phyloP scores from a whole-genome alignment of 2,329 filamentous ascomycete genomes.

The Aspergillus pseudoterreus region DNA sequence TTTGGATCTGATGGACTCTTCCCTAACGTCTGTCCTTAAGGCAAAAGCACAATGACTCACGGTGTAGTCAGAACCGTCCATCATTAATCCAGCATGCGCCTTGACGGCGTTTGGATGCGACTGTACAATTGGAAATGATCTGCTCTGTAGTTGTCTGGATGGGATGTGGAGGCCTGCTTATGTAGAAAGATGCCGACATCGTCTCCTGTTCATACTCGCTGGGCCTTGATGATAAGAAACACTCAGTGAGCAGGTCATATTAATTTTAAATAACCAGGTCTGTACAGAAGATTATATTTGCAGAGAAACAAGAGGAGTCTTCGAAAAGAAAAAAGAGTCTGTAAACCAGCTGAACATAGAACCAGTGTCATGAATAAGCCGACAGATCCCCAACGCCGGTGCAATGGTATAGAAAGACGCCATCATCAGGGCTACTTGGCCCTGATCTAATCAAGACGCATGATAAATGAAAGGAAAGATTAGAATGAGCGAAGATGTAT shows the following conservation, averaged over 20 bases:
- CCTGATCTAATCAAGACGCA: conserved; percentile 1
- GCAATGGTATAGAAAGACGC: conserved; percentile 11
- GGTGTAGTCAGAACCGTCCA: no score
- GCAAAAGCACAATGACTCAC: no score
- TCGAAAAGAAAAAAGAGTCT: not conserved
- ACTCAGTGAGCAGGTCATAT: not conserved
- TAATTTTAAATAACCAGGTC: not conserved
- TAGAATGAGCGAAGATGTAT: not conserved
- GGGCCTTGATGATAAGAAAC: not conserved
- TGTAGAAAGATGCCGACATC: no score
- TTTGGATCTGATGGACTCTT: no score
- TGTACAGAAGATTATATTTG: not conserved
- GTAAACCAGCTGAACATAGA: not conserved
- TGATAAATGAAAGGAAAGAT: not conserved
- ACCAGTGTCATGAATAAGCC: not conserved
- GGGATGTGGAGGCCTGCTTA: no score
- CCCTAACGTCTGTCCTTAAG: no score
- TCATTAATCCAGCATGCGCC: no score
- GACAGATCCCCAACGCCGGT: conserved; percentile 11
- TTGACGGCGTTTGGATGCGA: no score
- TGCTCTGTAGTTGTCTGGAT: no score
- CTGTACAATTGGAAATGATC: no score
- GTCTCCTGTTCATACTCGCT: not conserved
- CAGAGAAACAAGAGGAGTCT: not conserved
- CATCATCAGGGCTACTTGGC: not conserved